Conservation (phyloP, 1,139 yeast genomes). For the Arxiozyma slooffiae region DNA sequence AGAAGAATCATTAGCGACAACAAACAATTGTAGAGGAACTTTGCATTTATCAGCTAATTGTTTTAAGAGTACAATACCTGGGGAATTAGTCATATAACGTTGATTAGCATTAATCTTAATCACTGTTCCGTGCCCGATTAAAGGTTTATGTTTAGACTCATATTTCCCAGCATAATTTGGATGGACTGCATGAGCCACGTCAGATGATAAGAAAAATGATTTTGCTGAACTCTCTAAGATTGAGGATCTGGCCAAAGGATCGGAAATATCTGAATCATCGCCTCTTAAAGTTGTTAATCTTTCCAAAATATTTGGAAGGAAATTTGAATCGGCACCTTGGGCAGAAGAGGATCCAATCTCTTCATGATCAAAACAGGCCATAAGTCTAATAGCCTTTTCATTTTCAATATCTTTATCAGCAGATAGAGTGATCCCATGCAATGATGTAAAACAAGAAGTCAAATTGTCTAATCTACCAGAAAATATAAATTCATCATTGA, state of each 20-base stretch:
- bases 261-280: conserved; percentile 28
- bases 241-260: conserved; percentile 26
- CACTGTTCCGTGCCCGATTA: conserved; percentile 81
- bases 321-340: conserved; percentile 93
- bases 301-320: conserved; percentile 66
- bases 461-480: conserved; percentile 91
- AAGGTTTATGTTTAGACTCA: conserved; percentile 71
- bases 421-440: conserved; percentile 59
- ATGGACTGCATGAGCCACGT: conserved; percentile 95
- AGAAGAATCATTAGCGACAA: conserved; percentile 82
- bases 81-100: conserved; percentile 86
- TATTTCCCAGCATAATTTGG: conserved; percentile 77
- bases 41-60: conserved; percentile 55
- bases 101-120: conserved; percentile 91
- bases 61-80: conserved; percentile 74
- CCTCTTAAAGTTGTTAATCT: conserved; percentile 49
- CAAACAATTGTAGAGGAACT: conserved; percentile 74
- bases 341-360: conserved; percentile 90
- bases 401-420: conserved; percentile 33
- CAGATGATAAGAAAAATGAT: conserved; percentile 85
- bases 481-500: conserved; percentile 81
- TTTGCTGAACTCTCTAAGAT: conserved; percentile 62
- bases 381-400: conserved; percentile 54
- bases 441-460: conserved; percentile 75
- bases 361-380: conserved; percentile 87